A percentile compares a stretch with the other conserved stretches of the same genome.
These are phyloP conservation scores for Diaporthe batatas DNA, from an alignment of 2,329 filamentous ascomycete genomes.

Conservation along the genomic window DNA sequence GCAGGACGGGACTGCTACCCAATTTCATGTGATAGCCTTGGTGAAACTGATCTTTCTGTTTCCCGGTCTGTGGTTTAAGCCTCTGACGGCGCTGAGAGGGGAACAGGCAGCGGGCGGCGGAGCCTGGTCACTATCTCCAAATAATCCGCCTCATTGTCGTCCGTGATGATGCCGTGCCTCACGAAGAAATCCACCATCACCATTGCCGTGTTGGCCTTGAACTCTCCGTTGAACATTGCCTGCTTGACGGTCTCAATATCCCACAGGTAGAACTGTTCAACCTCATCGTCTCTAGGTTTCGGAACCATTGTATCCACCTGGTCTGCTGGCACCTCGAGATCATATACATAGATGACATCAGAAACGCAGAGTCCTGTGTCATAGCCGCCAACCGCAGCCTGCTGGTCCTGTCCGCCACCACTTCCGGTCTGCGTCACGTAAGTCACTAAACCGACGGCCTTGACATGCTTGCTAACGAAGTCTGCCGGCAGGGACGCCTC, in stretches of 20 bases:
- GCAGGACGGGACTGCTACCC: background rate
- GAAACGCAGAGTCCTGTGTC: constrained; percentile 67
- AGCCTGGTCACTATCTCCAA: constrained; percentile 72
- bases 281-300: constrained; percentile 81
- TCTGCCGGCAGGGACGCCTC: constrained; percentile 76
- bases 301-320: constrained; percentile 67
- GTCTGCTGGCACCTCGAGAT: constrained; percentile 69
- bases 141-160: constrained; percentile 79
- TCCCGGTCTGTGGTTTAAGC: background rate
- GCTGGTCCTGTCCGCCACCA: constrained; percentile 73
- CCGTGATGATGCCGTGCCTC: constrained; percentile 79
- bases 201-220: constrained; percentile 86
- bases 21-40: background rate
- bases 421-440: constrained; percentile 75
- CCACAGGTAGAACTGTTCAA: constrained; percentile 80
- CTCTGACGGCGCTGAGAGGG: constrained; percentile 42
- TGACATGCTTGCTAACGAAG: constrained; percentile 65
- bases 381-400: constrained; percentile 68
- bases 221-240: constrained; percentile 75
- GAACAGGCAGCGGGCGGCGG: constrained; percentile 59
- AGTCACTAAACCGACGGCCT: constrained; percentile 71
- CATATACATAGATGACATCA: constrained; percentile 79
- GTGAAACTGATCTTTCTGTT: background rate
- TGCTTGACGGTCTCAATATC: constrained; percentile 69
- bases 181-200: constrained; percentile 87